Base-by-base conservation (phyloP, 2,329 filamentous ascomycete species). In the Metarhizium humberi region DNA sequence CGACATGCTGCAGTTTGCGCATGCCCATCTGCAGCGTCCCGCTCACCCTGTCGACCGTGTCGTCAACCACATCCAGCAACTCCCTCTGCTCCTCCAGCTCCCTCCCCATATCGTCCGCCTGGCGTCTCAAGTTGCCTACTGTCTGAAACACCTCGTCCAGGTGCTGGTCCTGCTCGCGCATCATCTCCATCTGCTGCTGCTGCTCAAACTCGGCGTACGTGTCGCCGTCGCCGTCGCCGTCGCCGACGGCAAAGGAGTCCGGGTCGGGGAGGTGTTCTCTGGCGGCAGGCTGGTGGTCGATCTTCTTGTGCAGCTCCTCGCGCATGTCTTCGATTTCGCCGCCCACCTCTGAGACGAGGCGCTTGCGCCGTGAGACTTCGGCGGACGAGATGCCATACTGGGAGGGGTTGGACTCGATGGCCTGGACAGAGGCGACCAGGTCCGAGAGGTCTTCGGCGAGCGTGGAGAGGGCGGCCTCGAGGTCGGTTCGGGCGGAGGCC, bases 21-120 rank as follows among this genome's bases (percentile, higher is more conserved):
- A 97, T 83, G 20, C 94, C 94, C 55, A 80, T 90, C 73, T 90
- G 84, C 64, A 99, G 72, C 67, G 94, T 86, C 1, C 90, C 88
- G 14, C 90, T 88, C 1, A 99, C 91, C 38, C 92, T 80, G 69
- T 97, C 92, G 4, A 90, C 90, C 55, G 95, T 77, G 34, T 78
- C 81, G 71, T 97, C 92, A 45, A 95, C 87, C 53, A 88, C 85
- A 59, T 94, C 86, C 56, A 99, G 78, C 81, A 97, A 87, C 70
- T 91, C 89, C 25, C 80, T 81, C 77, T 99, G 94, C 74, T 99
- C 94, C 72, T 96, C 95, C 49, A 99, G 77, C 75, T 99, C 94
- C 56, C 92, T 79, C 1, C 94, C 92, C 92, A 99, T 99, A 63
- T 91, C 89, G 71, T 95, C 86, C 2, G 94, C 95, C 77, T 97